Percentiles rank a stretch among this genome's conserved stretches.
Evolutionary conservation across 805 yeast species (phyloP).

Genomic region (Kazachstania kunashirensis): DNA sequence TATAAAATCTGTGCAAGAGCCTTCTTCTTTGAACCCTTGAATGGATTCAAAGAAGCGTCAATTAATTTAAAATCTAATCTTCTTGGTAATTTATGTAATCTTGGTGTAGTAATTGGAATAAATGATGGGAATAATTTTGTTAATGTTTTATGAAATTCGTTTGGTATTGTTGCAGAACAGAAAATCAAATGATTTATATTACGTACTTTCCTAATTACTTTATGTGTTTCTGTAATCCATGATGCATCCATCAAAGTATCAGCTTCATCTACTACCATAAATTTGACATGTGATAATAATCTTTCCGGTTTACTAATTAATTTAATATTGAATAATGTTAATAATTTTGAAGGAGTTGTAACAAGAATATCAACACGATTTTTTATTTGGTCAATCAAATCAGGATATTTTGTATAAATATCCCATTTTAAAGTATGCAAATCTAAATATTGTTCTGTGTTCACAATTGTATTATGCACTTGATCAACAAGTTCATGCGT

Average conservation of each 20-base stretch:
- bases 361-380: slow-evolving; percentile 66
- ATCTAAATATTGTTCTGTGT: slow-evolving; percentile 29
- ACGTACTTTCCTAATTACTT: slow-evolving; percentile 41
- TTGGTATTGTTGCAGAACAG: slow-evolving; percentile 87
- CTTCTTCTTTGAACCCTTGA: slow-evolving; percentile 70
- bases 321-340: slow-evolving; percentile 28
- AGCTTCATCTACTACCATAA: slow-evolving; percentile 82
- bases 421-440: slow-evolving; percentile 53
- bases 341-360: slow-evolving; percentile 74
- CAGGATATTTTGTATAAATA: slow-evolving; percentile 44
- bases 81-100: slow-evolving; percentile 75
- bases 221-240: slow-evolving; percentile 57
- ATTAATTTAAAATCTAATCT: slow-evolving; percentile 62
- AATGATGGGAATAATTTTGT: slow-evolving; percentile 54
- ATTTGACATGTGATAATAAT: slow-evolving; percentile 39
- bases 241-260: slow-evolving; percentile 83
- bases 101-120: slow-evolving; percentile 63
- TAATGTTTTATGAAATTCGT: slow-evolving; percentile 57
- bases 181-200: slow-evolving; percentile 56
- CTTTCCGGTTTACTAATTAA: slow-evolving; percentile 33
- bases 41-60: slow-evolving; percentile 71
- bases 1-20: slow-evolving; percentile 83
- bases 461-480: slow-evolving; percentile 40
- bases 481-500: slow-evolving; percentile 84
- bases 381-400: slow-evolving; percentile 39